Conservation (phyloP, 1,284 basidiomycete genomes). For the Ganoderma multipileum region DNA sequence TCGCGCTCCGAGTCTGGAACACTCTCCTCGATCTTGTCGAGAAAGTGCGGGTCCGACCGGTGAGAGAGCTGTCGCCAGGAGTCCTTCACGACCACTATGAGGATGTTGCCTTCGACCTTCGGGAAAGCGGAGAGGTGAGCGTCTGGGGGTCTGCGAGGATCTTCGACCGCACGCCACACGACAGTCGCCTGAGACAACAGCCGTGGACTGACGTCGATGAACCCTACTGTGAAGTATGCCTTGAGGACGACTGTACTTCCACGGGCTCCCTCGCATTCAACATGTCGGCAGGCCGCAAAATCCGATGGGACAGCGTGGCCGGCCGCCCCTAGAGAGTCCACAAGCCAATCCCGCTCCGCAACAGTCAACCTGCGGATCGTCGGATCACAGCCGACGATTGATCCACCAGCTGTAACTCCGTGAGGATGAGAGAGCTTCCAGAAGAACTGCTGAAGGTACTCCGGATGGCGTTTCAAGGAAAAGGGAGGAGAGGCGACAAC, state of each 20-base stretch:
- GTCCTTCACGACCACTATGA: constrained; percentile 17
- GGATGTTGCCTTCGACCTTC: not conserved
- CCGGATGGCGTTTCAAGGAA: not conserved
- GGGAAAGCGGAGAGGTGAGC: not conserved
- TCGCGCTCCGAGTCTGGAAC: constrained; percentile 8
- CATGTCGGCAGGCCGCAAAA: not conserved
- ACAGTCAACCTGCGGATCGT: not conserved
- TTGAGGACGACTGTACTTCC: not conserved
- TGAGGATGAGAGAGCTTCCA: not conserved
- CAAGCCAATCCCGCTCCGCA: not conserved
- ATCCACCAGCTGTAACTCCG: not conserved
- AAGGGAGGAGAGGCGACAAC: constrained; percentile 7
- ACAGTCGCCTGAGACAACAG: constrained; percentile 25
- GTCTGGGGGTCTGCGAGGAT: not conserved
- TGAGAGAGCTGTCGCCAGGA: constrained; percentile 22
- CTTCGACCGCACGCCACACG: constrained; percentile 19
- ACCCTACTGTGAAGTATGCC: constrained; percentile 13
- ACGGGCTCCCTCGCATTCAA: not conserved
- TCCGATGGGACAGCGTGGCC: not conserved
- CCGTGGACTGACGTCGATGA: constrained; percentile 15
- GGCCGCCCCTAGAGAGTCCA: not conserved
- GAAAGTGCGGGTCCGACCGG: constrained; percentile 13
- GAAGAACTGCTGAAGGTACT: constrained; percentile 12
- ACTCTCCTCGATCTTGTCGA: constrained; percentile 7
- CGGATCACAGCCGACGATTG: not conserved